Percentiles rank a stretch among this genome's conserved stretches.
Conservation (phyloP, 2,329 filamentous ascomycete species). For the Colletotrichum camelliae region DNA sequence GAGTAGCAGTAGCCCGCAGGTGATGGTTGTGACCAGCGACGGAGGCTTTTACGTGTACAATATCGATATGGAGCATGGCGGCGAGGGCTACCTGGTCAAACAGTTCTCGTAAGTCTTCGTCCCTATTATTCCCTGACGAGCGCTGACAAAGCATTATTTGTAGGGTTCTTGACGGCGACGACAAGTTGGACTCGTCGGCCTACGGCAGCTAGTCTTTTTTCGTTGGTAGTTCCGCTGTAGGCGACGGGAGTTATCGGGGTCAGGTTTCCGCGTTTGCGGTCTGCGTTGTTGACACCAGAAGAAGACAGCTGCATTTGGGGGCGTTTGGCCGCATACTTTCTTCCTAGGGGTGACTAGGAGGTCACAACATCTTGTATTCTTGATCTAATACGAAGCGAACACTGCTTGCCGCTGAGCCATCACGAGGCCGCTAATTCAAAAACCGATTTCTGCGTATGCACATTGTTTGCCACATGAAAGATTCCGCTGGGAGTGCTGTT, state of each 20-base stretch:
- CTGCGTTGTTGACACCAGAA: background rate
- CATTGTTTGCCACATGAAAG: background rate
- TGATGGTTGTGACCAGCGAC: conserved; percentile 98
- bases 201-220: conserved; percentile 38
- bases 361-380: background rate
- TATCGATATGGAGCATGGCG: conserved; percentile 92
- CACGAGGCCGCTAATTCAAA: background rate
- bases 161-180: conserved; percentile 60
- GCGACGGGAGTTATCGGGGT: background rate
- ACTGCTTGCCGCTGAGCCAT: background rate
- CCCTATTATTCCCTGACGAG: background rate
- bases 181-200: conserved; percentile 56
- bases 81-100: conserved; percentile 89
- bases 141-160: background rate
- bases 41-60: conserved; percentile 95
- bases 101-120: conserved; percentile 80
- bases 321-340: background rate
- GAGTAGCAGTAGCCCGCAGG: conserved; percentile 91
- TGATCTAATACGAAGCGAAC: background rate
- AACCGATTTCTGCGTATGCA: background rate
- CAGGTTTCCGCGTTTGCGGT: background rate
- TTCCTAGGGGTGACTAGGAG: background rate
- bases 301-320: conserved; percentile 1
- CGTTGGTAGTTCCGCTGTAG: background rate
- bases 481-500: background rate